A percentile compares a stretch with the other conserved stretches of the same genome.
Evolutionary conservation across 805 yeast species (phyloP).

Genomic region (Metschnikowia arizonensis): DNA sequence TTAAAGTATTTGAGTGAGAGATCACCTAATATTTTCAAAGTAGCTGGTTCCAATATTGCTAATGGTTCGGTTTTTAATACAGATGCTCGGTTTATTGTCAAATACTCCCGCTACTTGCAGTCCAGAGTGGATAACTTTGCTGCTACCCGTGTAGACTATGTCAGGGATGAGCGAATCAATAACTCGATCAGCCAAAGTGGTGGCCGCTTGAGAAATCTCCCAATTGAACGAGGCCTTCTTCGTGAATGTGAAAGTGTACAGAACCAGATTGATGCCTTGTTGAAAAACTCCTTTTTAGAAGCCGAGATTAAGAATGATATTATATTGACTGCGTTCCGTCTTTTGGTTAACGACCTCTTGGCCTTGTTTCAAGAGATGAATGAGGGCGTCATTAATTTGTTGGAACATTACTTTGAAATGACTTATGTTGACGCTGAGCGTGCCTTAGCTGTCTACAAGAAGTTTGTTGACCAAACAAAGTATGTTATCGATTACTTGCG

Average conservation of each 20-base stretch:
- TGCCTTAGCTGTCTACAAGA: slow-evolving; percentile 78
- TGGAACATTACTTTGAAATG: slow-evolving; percentile 95
- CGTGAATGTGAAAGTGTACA: slow-evolving; percentile 85
- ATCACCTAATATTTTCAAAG: slow-evolving; percentile 47
- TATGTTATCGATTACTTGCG: slow-evolving; percentile 84
- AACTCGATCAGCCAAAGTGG: slow-evolving; percentile 46
- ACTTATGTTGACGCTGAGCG: slow-evolving; percentile 80
- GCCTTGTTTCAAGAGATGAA: slow-evolving; percentile 84
- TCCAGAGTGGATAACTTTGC: slow-evolving; percentile 67
- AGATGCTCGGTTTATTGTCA: slow-evolving; percentile 54
- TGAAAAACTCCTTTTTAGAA: slow-evolving; percentile 72
- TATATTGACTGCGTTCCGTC: slow-evolving; percentile 74
- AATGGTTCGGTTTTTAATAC: slow-evolving; percentile 34
- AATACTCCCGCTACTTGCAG: slow-evolving; percentile 69
- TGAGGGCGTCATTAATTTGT: slow-evolving; percentile 90
- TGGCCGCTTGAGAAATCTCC: slow-evolving; percentile 58
- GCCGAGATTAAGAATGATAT: slow-evolving; percentile 82
- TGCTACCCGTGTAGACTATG: slow-evolving; percentile 67
- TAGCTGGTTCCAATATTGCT: slow-evolving; percentile 35
- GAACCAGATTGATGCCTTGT: slow-evolving; percentile 68
- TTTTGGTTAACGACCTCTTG: slow-evolving; percentile 85
- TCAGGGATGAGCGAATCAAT: slow-evolving; percentile 58
- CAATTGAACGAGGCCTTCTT: slow-evolving; percentile 74
- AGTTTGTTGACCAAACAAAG: slow-evolving; percentile 79
- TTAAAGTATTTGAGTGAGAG: slow-evolving; percentile 53